A percentile compares a stretch with the other conserved stretches of the same genome.
Evolutionary conservation across 1,284 basidiomycete species (phyloP).

Genomic region (Rhodofomes roseus): DNA sequence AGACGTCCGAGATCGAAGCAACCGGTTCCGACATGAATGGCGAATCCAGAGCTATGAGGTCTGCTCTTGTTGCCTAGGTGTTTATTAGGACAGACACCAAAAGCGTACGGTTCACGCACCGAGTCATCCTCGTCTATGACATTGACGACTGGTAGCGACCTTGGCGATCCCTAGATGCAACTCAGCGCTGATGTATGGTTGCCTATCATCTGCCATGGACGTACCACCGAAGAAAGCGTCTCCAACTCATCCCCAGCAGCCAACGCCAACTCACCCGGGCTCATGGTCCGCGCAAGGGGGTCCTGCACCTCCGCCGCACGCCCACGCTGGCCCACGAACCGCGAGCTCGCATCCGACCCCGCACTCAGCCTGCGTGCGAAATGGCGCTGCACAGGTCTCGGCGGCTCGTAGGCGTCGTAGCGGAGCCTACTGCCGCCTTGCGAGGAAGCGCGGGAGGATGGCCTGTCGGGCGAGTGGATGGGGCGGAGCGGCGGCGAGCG

Average conservation of each 20-base stretch:
- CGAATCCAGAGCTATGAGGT: conserved; percentile 68
- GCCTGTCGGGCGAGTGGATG: conserved; percentile 26
- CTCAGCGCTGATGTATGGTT: not conserved
- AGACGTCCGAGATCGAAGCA: conserved; percentile 13
- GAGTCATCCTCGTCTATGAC: conserved; percentile 21
- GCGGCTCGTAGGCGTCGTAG: conserved; percentile 68
- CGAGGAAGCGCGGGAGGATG: conserved; percentile 26
- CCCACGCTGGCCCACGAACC: conserved; percentile 20
- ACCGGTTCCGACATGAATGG: conserved; percentile 52
- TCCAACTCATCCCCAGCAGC: conserved; percentile 40
- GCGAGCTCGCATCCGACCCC: conserved; percentile 22
- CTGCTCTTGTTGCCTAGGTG: conserved; percentile 42
- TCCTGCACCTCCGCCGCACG: conserved; percentile 20
- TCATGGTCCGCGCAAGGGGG: conserved; percentile 39
- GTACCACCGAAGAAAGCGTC: conserved; percentile 26
- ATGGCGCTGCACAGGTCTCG: conserved; percentile 37
- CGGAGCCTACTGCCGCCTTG: conserved; percentile 47
- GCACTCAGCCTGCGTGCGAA: conserved; percentile 16
- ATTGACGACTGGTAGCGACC: conserved; percentile 18
- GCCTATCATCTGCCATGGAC: not conserved
- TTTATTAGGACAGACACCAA: no score
- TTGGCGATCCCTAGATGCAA: conserved; percentile 15
- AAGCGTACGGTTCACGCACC: no score
- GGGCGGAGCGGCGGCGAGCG: conserved; percentile 15
- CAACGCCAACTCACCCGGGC: conserved; percentile 55